Evolutionary conservation across 257 asterid genomes (phyloP), one percentile per base, ranked within the genome.

Genomic region (Ajuga chamaepitys): DNA sequence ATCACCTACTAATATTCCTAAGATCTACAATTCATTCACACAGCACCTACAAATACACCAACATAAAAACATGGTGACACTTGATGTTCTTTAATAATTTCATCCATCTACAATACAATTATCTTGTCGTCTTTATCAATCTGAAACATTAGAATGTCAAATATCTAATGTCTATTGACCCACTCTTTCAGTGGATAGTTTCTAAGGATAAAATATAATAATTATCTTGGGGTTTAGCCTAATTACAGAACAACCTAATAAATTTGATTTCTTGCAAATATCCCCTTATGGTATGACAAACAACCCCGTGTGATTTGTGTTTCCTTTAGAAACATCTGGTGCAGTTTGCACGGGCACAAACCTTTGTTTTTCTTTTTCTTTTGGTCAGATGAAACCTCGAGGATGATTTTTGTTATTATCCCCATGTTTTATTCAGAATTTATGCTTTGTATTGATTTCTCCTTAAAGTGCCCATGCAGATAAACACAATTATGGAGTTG

Each of bases 381-480:
- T 8, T 8, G 4, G 37, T 30, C 4, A 30, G 37, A 30, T 8
- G 4, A 30, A 30, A 30, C 37, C 37, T 30, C 37, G 7, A 1
- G 37, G 7, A 4, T 30, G 7, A 30, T 30, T 30, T 30, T 30
- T 8, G 1, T 30, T 30, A 30, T 30, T 1, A 4, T 30, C 37
- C 4, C 37, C 1, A 30, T 30, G 4, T 64, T 58, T 42, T 51
- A 38, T 48, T 67, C 70, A 18, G 26, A 42, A 28, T 41, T 32
- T 70, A 30, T 64, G 58, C 64, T 75, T 67, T 34, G 62, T 72
- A 45, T 51, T 71, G 66, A 60, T 62, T 82, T 74, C 73, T 78
- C 55, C 60, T 53, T 80, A 68, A 73, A 94, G 97, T 74, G 86
- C 85, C 64, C 94, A 73, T 85, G 97, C 99, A 80, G 99, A 86